Base-by-base conservation (phyloP, 2,329 filamentous ascomycete species). In the Aspergillus tanneri region DNA sequence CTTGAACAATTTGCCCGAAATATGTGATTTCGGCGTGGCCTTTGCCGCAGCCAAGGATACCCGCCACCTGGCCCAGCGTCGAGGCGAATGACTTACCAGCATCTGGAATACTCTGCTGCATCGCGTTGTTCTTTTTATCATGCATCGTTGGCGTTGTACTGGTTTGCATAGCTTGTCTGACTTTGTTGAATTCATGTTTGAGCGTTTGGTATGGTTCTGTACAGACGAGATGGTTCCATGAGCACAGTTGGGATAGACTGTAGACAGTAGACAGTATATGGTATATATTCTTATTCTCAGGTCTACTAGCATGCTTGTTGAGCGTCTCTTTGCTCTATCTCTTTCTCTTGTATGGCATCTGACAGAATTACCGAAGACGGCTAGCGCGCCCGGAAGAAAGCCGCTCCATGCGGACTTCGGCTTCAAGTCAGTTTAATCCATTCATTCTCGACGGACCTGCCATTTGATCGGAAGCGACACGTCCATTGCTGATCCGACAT, bases 371-470 rank as follows among this genome's bases (percentile, higher is more conserved):
- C 16, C 39, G 9, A 30, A 30, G 30, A 12, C 2, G 25, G 39
- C 25, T 42, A 42, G 39, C 39, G 39, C 14, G 14, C 4, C 25
- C 24, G 39, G 39, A 42, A 42, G 39, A 42, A 42, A 28, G 24
- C 39, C 38, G 38, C 23, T 24, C 38, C 24, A 22, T 18, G 19
- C 34, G 14, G 30, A 34, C 30, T 34, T 34, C 30, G 11, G 16
- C 30, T 42, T 42, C 39, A 19, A 16, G 7, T 14, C 24, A 12
- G 21, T 32, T 42, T 25, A 30, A 22, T 27, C 30, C 14, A 42
- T 22, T 38, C 10, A 12, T 19, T 37, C 19, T 23, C 37, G n/a
- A 27, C 14, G 7, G 38, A 28, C 12, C 36, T 34, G 16, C 27
- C 35, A 18, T 32, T 28, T 25, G 22, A 36, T 25, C n/a, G 14